A percentile compares a stretch with the other conserved stretches of the same genome.
These are phyloP conservation scores for Rhodotorula kratochvilovae DNA, from an alignment of 768 basidiomycete species.

Conservation along the genomic window DNA sequence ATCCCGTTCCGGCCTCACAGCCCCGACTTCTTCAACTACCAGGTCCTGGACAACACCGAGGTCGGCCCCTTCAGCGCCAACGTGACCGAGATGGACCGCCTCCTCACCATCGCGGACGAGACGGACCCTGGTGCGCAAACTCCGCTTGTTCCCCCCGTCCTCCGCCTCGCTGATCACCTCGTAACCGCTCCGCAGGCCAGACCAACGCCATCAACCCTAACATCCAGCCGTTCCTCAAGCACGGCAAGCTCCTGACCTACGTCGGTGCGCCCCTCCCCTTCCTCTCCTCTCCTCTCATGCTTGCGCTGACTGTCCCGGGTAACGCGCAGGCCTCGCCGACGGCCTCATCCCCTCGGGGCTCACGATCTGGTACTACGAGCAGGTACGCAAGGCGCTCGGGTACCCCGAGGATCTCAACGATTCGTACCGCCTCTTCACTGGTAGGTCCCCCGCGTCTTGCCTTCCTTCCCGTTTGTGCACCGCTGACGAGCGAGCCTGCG, in stretches of 20 bases:
- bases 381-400: constrained; percentile 13
- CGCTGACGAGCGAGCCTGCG: not conserved
- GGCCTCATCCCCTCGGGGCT: constrained; percentile 29
- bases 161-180: too few species aligned
- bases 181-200: not conserved
- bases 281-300: not conserved
- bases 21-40: constrained; percentile 16
- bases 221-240: constrained; percentile 30
- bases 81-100: constrained; percentile 2
- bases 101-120: constrained; percentile 25
- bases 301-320: not conserved
- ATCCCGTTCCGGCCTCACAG: not conserved
- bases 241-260: constrained; percentile 28
- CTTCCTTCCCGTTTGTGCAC: not conserved
- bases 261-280: not conserved
- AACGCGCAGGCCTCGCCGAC: constrained; percentile 26
- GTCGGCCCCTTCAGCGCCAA: not conserved
- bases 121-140: constrained; percentile 23
- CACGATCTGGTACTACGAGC: constrained; percentile 17
- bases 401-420: constrained; percentile 15
- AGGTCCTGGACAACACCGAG: constrained; percentile 10
- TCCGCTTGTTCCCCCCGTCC: too few species aligned
- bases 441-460: not conserved
- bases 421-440: constrained; percentile 16
- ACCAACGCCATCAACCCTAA: constrained; percentile 26